Base-by-base conservation (phyloP, 2,329 filamentous ascomycete genomes). In the Escovopsis sp. region DNA sequence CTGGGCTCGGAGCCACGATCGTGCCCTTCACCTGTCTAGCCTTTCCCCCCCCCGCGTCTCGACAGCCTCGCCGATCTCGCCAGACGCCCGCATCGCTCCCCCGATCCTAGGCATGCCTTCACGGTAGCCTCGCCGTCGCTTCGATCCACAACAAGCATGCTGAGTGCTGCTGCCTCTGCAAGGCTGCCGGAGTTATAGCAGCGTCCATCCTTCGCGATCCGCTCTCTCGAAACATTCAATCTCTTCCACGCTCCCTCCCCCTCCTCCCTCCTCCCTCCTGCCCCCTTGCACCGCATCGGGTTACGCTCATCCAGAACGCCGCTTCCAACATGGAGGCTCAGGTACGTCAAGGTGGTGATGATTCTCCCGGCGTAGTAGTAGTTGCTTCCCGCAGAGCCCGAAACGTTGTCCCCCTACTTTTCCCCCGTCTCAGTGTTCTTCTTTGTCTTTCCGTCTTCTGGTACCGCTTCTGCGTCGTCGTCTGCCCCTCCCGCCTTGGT, bases 271-370 rank as follows among this genome's bases (percentile, higher is more conserved):
- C n/a, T n/a, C 21, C 21, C 7, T 6, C 21, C 8, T 25, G 21
- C 21, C 21, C 7, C 9, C 21, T 11, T 3, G 9, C 21, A 11
- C 21, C 21, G 21, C 9, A 25, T 25, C 21, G 8, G 21, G n/a
- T 11, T 11, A 25, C 11, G 2, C 11, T 8, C 21, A 8, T 25
- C 8, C 11, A 25, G 21, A 25, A 35, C 36, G 33, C 29, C 27
- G n/a, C 35, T 43, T 45, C 45, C 44, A 62, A 49, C 43, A 65
- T 65, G 62, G 62, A 65, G 52, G 61, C 58, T 55, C 62, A 65
- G 61, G 62, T 65, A 54, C 43, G 56, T 53, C 39, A 30, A 31
- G 30, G 15, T 35, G 27, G 5, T 35, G 21, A 29, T 32, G 31
- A 12, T 25, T 23, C 26, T 15, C 8, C 27, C 8, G 11, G 21